phyloP scores from a whole-genome alignment of 108 stramenopile species.

The Fragilariopsis cylindrus region DNA sequence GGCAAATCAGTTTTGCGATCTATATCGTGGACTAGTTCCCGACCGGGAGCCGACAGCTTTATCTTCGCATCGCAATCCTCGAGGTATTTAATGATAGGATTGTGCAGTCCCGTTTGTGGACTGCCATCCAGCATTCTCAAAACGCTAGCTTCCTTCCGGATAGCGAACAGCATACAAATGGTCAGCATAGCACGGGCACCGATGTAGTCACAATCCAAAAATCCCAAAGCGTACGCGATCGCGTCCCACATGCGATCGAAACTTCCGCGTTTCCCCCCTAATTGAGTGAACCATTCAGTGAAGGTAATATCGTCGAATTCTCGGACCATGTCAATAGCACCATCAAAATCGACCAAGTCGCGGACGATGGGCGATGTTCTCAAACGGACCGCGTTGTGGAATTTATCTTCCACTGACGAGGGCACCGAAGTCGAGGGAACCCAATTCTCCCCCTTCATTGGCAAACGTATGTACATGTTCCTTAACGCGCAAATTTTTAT shows the following conservation, averaged over 20 bases:
- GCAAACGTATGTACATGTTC: conserved; percentile 84
- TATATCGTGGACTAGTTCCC: conserved; percentile 82
- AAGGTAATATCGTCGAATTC: conserved; percentile 94
- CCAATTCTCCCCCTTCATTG: conserved; percentile 82
- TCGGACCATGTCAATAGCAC: conserved; percentile 94
- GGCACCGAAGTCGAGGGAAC: conserved; percentile 93
- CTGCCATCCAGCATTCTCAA: conserved; percentile 94
- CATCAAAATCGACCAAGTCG: conserved; percentile 93
- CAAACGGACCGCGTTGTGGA: conserved; percentile 88
- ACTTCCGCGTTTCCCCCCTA: conserved; percentile 89
- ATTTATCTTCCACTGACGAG: conserved; percentile 91
- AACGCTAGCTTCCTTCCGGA: conserved; percentile 94
- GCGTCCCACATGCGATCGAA: conserved; percentile 97
- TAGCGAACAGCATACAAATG: conserved; percentile 95
- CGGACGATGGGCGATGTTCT: conserved; percentile 93
- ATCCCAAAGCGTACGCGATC: conserved; percentile 96
- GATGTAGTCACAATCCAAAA: conserved; percentile 95
- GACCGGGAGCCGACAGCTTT: conserved; percentile 56
- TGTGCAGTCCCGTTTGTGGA: conserved; percentile 92
- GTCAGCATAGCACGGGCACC: conserved; percentile 96
- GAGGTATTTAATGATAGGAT: conserved; percentile 94
- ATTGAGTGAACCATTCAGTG: conserved; percentile 93
- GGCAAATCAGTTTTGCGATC: conserved; percentile 78
- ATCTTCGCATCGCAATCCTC: conserved; percentile 89
- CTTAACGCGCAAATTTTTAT: too few species aligned